These are phyloP conservation scores for Malus asiatica DNA, from an alignment of 306 rosid genomes.

Conservation along the genomic window DNA sequence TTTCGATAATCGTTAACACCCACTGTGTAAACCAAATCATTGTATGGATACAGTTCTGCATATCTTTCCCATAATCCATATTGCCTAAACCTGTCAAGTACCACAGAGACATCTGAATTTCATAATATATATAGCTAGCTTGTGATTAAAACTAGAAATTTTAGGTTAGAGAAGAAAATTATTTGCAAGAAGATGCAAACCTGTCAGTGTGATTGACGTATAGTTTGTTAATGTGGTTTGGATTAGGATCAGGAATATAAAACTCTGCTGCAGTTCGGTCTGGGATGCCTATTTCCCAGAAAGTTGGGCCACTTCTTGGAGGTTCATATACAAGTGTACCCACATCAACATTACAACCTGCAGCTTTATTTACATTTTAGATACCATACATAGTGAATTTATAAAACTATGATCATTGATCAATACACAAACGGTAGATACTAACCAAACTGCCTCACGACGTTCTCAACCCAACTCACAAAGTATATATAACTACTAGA, in stretches of 20 bases:
- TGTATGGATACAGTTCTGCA: constrained; percentile 29
- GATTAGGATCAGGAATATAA: constrained; percentile 67
- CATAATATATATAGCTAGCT: not conserved
- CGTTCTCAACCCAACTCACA: no score
- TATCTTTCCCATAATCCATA: constrained; percentile 94
- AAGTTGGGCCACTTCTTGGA: constrained; percentile 71
- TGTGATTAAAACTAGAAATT: not conserved
- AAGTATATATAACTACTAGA: no score
- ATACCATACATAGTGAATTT: no score
- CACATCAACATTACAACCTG: constrained; percentile 39
- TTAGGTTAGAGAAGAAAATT: not conserved
- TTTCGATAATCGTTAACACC: constrained; percentile 26
- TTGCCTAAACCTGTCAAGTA: constrained; percentile 38
- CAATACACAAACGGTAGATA: no score
- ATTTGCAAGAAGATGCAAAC: constrained; percentile 10
- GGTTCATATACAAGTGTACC: constrained; percentile 60
- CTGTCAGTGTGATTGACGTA: constrained; percentile 62
- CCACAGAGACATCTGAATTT: not conserved
- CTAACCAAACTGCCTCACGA: no score
- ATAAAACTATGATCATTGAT: no score
- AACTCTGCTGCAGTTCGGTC: constrained; percentile 73
- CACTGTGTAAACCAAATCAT: constrained; percentile 29
- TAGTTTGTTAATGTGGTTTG: constrained; percentile 60
- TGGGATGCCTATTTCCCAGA: constrained; percentile 83
- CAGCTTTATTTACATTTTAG: not conserved